Evolutionary conservation across 768 basidiomycete genomes (phyloP), one percentile per base, ranked within the genome.

Genomic region (Naematelia encephala): DNA sequence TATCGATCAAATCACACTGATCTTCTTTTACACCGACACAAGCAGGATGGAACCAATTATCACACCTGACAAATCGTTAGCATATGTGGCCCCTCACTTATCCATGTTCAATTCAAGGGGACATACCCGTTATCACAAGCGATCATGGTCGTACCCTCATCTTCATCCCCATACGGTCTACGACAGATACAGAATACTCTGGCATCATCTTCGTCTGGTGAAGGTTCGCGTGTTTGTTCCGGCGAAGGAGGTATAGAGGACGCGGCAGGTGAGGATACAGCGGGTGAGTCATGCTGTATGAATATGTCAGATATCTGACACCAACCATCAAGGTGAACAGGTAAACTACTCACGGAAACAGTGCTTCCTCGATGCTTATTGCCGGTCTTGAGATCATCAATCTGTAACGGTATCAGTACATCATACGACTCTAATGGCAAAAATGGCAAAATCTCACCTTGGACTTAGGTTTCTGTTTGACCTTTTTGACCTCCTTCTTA

Each of bases 41-140:
- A 29, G 19, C 51, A 10, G 70, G 66, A 56, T 74, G 73, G 22
- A 64, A 76, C 75, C 75, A 76, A 50, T 69, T 66, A 30, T 70
- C 67, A 54, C 75, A 76, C 13, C 74, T 72, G n/a, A n/a, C n/a
- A n/a, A n/a, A n/a, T n/a, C n/a, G n/a, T n/a, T 5, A 13, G 1
- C 11, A 30, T 42, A 28, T 48, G 48, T 39, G 27, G n/a, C 44
- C 46, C 19, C 4, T 28, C 26, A 2, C 4, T 16, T 10, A 43
- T 22, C 25, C 42, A 2, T 12, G 23, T 3, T 12, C n/a, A n/a
- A 45, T 42, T 4, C 25, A 14, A 52, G 22, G 29, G 11, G 12
- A 55, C 62, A 28, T 28, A 71, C 64, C 50, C 52, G 11, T 47
- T 26, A 47, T 76, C 74, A 55, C 74, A 76, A 19, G 66, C 74